Conservation (phyloP, 352 stramenopile genomes). For the Globisporangium okanoganense region DNA sequence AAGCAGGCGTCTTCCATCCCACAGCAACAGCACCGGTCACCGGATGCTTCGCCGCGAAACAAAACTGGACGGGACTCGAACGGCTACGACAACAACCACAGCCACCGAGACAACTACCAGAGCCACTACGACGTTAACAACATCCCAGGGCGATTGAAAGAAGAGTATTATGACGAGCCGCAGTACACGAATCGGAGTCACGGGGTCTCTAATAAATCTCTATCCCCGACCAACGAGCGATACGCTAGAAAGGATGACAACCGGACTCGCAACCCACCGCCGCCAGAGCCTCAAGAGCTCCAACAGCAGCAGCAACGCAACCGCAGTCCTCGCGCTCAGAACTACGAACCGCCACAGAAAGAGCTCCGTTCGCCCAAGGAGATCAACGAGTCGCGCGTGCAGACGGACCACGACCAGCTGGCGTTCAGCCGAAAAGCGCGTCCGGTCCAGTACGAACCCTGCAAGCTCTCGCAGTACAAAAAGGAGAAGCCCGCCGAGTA, state of each 20-base stretch:
- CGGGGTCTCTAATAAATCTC: not conserved
- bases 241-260: slow-evolving; percentile 1
- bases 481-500: slow-evolving; percentile 83
- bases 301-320: slow-evolving; percentile 6
- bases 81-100: slow-evolving; percentile 30
- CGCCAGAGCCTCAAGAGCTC: not conserved
- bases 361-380: slow-evolving; percentile 44
- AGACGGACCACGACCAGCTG: slow-evolving; percentile 63
- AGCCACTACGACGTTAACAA: slow-evolving; percentile 19
- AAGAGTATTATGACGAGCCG: slow-evolving; percentile 28
- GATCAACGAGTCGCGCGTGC: slow-evolving; percentile 53
- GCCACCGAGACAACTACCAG: slow-evolving; percentile 16
- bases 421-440: slow-evolving; percentile 75
- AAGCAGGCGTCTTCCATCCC: not conserved
- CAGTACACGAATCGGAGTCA: slow-evolving; percentile 8
- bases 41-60: slow-evolving; percentile 22
- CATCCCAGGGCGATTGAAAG: slow-evolving; percentile 26
- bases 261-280: not conserved
- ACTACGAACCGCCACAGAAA: slow-evolving; percentile 15
- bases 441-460: slow-evolving; percentile 75
- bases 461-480: slow-evolving; percentile 84
- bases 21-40: slow-evolving; percentile 16
- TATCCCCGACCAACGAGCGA: slow-evolving; percentile 9
- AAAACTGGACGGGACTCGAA: slow-evolving; percentile 29
- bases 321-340: not conserved